phyloP scores from a whole-genome alignment of 1,284 basidiomycete species.

The Marasmius sp. region DNA sequence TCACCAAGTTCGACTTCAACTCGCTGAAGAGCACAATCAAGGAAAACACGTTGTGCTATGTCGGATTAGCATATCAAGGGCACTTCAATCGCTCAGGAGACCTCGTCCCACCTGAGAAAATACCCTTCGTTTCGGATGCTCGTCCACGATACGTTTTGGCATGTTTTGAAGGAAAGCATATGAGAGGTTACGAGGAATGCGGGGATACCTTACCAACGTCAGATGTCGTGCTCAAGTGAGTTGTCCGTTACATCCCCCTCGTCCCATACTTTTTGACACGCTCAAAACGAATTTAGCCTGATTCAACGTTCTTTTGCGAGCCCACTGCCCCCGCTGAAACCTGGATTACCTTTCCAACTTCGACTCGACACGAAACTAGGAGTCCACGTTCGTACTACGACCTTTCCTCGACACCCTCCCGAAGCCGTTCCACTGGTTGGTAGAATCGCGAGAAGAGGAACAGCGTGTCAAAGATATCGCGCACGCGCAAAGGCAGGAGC shows the following conservation, averaged over 20 bases:
- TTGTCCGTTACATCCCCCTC: constrained; percentile 14
- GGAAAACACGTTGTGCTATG: neutral
- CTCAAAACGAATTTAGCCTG: constrained; percentile 12
- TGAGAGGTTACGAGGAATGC: constrained; percentile 17
- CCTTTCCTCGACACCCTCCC: constrained; percentile 39
- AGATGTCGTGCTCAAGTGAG: constrained; percentile 27
- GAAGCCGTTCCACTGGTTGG: constrained; percentile 32
- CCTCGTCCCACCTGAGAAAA: neutral
- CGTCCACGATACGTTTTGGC: constrained; percentile 27
- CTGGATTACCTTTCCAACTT: constrained; percentile 29
- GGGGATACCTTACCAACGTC: constrained; percentile 27
- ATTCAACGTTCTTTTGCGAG: constrained; percentile 29
- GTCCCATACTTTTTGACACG: neutral
- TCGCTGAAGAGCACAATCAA: constrained; percentile 17
- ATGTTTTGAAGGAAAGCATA: constrained; percentile 27
- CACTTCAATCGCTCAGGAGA: neutral
- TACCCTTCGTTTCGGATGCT: constrained; percentile 9
- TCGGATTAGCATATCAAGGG: neutral
- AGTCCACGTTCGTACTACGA: constrained; percentile 26
- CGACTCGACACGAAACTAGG: constrained; percentile 31
- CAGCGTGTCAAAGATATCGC: constrained; percentile 25
- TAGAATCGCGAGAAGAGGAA: constrained; percentile 33
- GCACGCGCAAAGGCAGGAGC: neutral
- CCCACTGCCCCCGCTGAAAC: constrained; percentile 30
- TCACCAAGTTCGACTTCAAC: constrained; percentile 27